These are phyloP conservation scores for Aspergillus sp. DNA, from an alignment of 2,329 filamentous ascomycete genomes.

Conservation along the genomic window DNA sequence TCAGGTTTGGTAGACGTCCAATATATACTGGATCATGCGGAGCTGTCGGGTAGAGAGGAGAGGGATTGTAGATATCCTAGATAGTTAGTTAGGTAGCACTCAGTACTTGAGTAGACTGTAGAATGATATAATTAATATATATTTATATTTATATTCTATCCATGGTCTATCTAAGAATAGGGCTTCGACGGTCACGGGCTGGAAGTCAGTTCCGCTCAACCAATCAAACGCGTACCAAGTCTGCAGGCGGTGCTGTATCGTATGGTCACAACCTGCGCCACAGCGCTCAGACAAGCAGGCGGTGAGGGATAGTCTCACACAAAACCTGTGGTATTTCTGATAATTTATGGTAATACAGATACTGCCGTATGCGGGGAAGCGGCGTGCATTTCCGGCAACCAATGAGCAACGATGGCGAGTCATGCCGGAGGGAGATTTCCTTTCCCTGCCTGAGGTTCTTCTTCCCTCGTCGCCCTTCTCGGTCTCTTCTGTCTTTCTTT, in stretches of 20 bases:
- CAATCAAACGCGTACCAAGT: not conserved
- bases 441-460: not conserved
- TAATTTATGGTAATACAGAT: not conserved
- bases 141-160: too few relatives aligned
- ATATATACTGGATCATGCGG: too few relatives aligned
- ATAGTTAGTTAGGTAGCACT: too few relatives aligned
- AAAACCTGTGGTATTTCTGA: too few relatives aligned
- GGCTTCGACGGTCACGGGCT: not conserved
- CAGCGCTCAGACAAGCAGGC: too few relatives aligned
- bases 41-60: too few relatives aligned
- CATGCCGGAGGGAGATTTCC: not conserved
- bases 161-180: not conserved
- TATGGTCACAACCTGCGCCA: not conserved
- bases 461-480: not conserved
- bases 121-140: too few relatives aligned
- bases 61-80: too few relatives aligned
- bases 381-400: slow-evolving; percentile 3
- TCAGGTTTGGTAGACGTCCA: not conserved
- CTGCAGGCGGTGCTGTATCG: not conserved
- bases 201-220: not conserved
- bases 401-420: not conserved
- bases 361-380: slow-evolving; percentile 5
- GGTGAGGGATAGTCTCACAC: too few relatives aligned
- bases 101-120: too few relatives aligned
- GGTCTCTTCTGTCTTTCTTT: not conserved